phyloP scores from a whole-genome alignment of 139 green algal genomes.

The Auxenochlorella protothecoides region DNA sequence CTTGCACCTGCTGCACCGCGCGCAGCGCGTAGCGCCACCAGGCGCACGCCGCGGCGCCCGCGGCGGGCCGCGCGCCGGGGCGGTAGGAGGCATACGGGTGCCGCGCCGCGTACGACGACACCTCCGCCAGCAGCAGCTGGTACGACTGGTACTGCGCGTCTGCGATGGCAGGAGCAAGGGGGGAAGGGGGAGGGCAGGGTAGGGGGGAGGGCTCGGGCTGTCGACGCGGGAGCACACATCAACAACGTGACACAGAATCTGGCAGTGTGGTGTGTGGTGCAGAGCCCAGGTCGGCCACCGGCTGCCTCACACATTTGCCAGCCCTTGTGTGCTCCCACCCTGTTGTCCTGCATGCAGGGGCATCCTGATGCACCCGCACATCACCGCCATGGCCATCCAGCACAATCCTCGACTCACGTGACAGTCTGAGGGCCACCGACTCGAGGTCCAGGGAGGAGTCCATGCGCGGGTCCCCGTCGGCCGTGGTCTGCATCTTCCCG shows the following conservation, averaged over 20 bases:
- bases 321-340: no score
- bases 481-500: background rate
- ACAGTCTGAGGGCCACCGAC: slow-evolving; percentile 37
- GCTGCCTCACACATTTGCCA: no score
- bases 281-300: no score
- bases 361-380: background rate
- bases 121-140: slow-evolving; percentile 54
- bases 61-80: slow-evolving; percentile 29
- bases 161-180: background rate
- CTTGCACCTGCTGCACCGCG: slow-evolving; percentile 30
- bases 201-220: no score
- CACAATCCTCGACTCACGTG: slow-evolving; percentile 15
- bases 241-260: no score
- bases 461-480: slow-evolving; percentile 21
- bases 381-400: background rate
- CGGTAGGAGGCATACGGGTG: slow-evolving; percentile 43
- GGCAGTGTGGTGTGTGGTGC: no score
- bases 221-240: no score
- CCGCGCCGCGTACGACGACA: slow-evolving; percentile 47
- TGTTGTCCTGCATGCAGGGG: no score
- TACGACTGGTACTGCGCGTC: slow-evolving; percentile 57
- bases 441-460: slow-evolving; percentile 32
- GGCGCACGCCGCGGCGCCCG: slow-evolving; percentile 24
- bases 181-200: no score
- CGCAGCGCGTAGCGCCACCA: slow-evolving; percentile 75